phyloP scores from a whole-genome alignment of 306 rosid species.

The Pyrus pyrifolia region DNA sequence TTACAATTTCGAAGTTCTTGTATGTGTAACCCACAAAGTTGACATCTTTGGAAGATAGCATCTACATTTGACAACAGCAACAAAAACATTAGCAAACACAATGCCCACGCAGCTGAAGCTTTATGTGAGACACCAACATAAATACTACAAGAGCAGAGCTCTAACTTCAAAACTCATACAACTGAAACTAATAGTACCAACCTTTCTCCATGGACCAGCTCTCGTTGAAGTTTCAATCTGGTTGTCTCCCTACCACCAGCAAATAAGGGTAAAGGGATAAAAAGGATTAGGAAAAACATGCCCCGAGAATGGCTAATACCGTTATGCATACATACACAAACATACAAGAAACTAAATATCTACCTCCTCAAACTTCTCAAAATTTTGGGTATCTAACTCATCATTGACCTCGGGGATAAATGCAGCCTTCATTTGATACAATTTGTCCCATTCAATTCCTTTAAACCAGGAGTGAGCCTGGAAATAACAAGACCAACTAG shows the following conservation, averaged over 20 bases:
- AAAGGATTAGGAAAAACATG: slow-evolving; percentile 21
- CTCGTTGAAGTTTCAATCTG: slow-evolving; percentile 70
- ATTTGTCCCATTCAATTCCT: slow-evolving; percentile 82
- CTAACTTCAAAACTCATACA: slow-evolving; percentile 4
- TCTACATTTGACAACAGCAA: slow-evolving; percentile 51
- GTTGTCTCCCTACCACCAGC: slow-evolving; percentile 48
- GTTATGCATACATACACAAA: neutral
- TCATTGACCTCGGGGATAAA: slow-evolving; percentile 97
- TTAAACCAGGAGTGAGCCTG: slow-evolving; percentile 97
- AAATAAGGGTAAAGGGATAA: slow-evolving; percentile 17
- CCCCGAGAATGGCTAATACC: slow-evolving; percentile 8
- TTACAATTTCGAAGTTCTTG: slow-evolving; percentile 87
- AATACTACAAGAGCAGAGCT: slow-evolving; percentile 1
- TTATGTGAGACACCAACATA: neutral
- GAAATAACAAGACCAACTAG: slow-evolving; percentile 25
- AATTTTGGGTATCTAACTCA: slow-evolving; percentile 96
- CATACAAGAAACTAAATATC: slow-evolving; percentile 2
- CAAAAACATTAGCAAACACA: slow-evolving; percentile 23
- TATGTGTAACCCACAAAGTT: slow-evolving; percentile 97
- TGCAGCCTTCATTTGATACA: slow-evolving; percentile 94
- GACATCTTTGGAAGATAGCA: slow-evolving; percentile 87
- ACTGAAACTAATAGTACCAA: slow-evolving; percentile 29
- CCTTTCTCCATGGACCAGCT: slow-evolving; percentile 99
- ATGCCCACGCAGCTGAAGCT: slow-evolving; percentile 11
- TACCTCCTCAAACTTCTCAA: slow-evolving; percentile 99